These are phyloP conservation scores for Plantago ovata DNA, from an alignment of 257 asterid species.

Conservation along the genomic window DNA sequence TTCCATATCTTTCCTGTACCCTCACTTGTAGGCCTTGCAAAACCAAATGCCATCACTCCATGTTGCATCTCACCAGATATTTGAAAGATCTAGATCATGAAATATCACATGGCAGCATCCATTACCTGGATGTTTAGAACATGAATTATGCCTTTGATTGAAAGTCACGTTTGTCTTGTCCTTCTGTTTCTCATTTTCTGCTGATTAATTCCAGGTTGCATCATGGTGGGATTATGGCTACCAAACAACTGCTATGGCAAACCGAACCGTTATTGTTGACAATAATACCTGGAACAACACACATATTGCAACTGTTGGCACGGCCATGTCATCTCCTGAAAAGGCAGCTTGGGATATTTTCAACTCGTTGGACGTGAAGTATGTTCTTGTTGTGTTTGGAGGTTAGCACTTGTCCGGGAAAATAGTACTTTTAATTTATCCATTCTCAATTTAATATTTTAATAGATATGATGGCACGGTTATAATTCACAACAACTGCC, in stretches of 20 bases:
- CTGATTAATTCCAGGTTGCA: constrained; percentile 67
- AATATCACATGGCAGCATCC: not conserved
- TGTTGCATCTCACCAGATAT: no score
- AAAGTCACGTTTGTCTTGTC: constrained; percentile 2
- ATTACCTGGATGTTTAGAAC: not conserved
- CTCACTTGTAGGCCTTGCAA: no score
- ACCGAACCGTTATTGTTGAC: constrained; percentile 97
- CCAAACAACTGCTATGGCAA: constrained; percentile 99
- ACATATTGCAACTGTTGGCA: constrained; percentile 98
- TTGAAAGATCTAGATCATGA: no score
- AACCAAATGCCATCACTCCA: no score
- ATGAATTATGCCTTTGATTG: not conserved
- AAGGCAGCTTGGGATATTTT: constrained; percentile 98
- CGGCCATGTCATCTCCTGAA: constrained; percentile 99
- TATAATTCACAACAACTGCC: constrained; percentile 19
- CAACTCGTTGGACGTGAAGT: constrained; percentile 93
- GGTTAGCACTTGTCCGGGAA: constrained; percentile 44
- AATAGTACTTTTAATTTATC: constrained; percentile 8
- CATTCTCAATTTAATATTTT: no score
- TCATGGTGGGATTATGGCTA: constrained; percentile 99
- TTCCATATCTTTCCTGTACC: no score
- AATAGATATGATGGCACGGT: not conserved
- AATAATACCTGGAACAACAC: constrained; percentile 99
- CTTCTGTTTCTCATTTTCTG: constrained; percentile 24
- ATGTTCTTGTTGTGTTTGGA: constrained; percentile 98